Evolutionary conservation across 2,329 filamentous ascomycete species (phyloP), one percentile per base, ranked within the genome.

Genomic region (Xylariaceae sp.): DNA sequence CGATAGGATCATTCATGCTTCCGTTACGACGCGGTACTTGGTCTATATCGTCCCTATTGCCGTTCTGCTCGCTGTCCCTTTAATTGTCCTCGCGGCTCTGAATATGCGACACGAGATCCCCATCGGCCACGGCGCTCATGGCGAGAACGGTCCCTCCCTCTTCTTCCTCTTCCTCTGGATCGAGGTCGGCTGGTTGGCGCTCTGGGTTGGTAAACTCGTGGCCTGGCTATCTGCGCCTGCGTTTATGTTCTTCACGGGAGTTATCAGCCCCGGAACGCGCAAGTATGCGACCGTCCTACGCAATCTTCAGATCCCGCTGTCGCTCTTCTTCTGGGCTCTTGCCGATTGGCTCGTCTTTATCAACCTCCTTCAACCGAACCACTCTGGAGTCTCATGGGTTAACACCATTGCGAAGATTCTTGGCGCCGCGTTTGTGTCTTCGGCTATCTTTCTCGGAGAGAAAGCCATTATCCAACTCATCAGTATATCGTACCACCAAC

Each of bases 401-500:
- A 74, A 75, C n/a, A 79, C 79, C 50, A 73, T 92, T 66, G 81
- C 82, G 64, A 83, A 82, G 53, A 79, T 93, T 13, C 77, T 93
- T 4, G 83, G 82, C 18, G 87, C 88, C 1, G 74, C 83, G 35
- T 82, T 92, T 51, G 82, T 88, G 47, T 88, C 86, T 8, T 83
- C 87, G 0, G 79, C 88, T 53, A 82, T 93, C 15, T 86, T 90
- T 61, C 80, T 93, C 13, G 84, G 77, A n/a, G 89, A 94, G 74
- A 91, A 90, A 74, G 78, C 87, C 60, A 80, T 93, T 64, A 87
- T 94, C 39, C 90, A 93, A 73, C 79, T 93, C 61, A 92, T 94
- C 71, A 90, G 88, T 70, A 89, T 94, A 72, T 88, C 88, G 62
- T 94, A 94, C 72, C 90, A 94, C 73, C 87, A 90, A 69, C 86